A percentile compares a stretch with the other conserved stretches of the same genome.
phyloP scores from a whole-genome alignment of 371 early-diverging fungal species.

The Mucor piriformis region DNA sequence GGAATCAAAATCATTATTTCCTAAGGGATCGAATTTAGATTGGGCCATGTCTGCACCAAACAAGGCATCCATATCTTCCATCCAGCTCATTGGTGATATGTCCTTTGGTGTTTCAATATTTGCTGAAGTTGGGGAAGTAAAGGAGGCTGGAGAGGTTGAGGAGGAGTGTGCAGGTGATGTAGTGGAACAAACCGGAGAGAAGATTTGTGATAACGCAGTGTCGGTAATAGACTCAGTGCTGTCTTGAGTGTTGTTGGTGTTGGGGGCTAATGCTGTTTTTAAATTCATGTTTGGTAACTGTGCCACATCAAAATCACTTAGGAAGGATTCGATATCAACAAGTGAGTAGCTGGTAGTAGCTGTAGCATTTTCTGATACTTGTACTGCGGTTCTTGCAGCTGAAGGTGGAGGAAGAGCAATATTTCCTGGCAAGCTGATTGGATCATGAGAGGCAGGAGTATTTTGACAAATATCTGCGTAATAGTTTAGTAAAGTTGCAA shows the following conservation, averaged over 20 bases:
- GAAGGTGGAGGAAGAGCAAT: slow-evolving; percentile 8
- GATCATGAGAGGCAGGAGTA: neutral
- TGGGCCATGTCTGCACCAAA: neutral
- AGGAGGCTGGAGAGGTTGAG: too few relatives aligned
- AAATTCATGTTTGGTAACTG: too few relatives aligned
- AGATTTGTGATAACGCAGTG: too few relatives aligned
- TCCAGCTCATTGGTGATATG: neutral
- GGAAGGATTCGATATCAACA: slow-evolving; percentile 5
- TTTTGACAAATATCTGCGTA: slow-evolving; percentile 7
- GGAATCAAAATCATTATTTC: neutral
- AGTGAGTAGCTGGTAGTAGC: neutral
- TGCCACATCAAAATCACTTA: neutral
- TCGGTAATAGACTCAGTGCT: neutral
- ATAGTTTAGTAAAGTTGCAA: slow-evolving; percentile 7
- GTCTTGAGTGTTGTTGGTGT: neutral
- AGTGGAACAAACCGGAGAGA: too few relatives aligned
- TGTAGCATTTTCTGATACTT: neutral
- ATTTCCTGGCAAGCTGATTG: neutral
- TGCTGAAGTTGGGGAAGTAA: neutral
- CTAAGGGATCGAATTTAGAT: neutral
- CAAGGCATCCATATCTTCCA: neutral
- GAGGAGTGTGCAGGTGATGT: too few relatives aligned
- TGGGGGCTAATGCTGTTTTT: too few relatives aligned
- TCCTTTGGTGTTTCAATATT: neutral
- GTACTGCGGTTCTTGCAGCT: slow-evolving; percentile 5